phyloP scores from a whole-genome alignment of 2,329 filamentous ascomycete species.

The Beauveria caledonica region DNA sequence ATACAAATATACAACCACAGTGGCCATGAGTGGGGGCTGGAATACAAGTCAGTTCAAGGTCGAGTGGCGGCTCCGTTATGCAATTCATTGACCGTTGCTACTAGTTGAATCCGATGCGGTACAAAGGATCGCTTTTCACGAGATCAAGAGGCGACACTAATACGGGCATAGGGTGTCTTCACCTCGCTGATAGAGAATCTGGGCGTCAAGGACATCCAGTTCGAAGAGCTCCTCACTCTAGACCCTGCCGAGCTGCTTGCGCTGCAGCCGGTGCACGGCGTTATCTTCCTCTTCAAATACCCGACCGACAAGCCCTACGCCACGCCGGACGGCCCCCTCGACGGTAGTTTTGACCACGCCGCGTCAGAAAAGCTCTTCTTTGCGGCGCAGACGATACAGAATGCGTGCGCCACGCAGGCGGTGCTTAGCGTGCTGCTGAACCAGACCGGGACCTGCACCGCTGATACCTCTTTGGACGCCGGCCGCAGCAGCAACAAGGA shows the following conservation, averaged over 20 bases:
- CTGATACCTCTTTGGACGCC: conserved; percentile 44
- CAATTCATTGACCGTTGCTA: conserved; percentile 16
- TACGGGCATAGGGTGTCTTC: conserved; percentile 67
- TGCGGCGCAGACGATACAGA: conserved; percentile 94
- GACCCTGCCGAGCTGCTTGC: conserved; percentile 65
- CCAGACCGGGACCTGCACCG: conserved; percentile 45
- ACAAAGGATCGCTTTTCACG: conserved; percentile 26
- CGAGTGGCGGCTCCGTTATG: not conserved
- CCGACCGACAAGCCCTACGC: conserved; percentile 58
- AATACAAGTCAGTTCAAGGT: conserved; percentile 62
- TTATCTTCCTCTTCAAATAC: conserved; percentile 99
- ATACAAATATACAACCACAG: not conserved
- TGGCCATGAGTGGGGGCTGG: conserved; percentile 72
- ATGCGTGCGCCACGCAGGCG: conserved; percentile 94
- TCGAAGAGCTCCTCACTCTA: conserved; percentile 89
- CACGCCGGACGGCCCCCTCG: conserved; percentile 56
- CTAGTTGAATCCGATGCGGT: conserved; percentile 89
- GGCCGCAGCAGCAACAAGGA: conserved; percentile 19
- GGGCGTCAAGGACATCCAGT: conserved; percentile 88
- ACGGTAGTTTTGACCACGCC: conserved; percentile 71
- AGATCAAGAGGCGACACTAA: not conserved
- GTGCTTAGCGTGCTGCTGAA: conserved; percentile 88
- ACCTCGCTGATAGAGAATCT: conserved; percentile 89
- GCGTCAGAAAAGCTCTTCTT: conserved; percentile 81
- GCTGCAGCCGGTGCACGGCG: conserved; percentile 77